These are phyloP conservation scores for Umbelopsis vinacea DNA, from an alignment of 192 early-diverging fungal genomes.

Conservation along the genomic window DNA sequence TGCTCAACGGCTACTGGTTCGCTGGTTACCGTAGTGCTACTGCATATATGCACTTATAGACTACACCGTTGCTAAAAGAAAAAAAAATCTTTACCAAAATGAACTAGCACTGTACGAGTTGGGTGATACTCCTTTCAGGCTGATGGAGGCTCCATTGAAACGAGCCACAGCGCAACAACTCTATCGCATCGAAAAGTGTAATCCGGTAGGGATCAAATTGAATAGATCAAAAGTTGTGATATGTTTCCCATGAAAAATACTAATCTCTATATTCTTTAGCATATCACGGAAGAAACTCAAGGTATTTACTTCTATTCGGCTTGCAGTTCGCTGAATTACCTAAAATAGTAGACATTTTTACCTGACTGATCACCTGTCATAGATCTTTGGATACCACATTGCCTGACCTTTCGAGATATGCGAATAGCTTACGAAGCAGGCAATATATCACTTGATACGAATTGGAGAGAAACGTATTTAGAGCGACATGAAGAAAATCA, in stretches of 20 bases:
- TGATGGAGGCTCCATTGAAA: constrained; percentile 21
- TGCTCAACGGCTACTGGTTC: background rate
- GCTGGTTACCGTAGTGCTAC: background rate
- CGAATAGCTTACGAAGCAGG: background rate
- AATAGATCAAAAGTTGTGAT: no score
- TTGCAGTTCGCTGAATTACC: no score
- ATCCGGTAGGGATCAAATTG: constrained; percentile 22
- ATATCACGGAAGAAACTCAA: constrained; percentile 17
- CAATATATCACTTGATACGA: background rate
- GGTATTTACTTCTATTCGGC: constrained; percentile 1
- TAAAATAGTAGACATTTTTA: no score
- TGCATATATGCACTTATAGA: background rate
- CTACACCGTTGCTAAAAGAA: background rate
- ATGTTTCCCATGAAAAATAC: no score
- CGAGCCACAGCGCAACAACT: constrained; percentile 27
- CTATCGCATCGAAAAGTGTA: constrained; percentile 25
- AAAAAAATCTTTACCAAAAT: no score
- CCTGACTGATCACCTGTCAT: no score
- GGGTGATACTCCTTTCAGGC: constrained; percentile 18
- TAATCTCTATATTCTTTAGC: background rate
- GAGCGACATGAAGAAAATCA: constrained; percentile 26
- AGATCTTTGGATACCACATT: constrained; percentile 27
- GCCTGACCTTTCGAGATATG: constrained; percentile 17
- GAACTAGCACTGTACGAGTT: constrained; percentile 12
- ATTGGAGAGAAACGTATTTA: constrained; percentile 21